These are phyloP conservation scores for Pistacia integerrima DNA, from an alignment of 345 rosid species.

Conservation along the genomic window DNA sequence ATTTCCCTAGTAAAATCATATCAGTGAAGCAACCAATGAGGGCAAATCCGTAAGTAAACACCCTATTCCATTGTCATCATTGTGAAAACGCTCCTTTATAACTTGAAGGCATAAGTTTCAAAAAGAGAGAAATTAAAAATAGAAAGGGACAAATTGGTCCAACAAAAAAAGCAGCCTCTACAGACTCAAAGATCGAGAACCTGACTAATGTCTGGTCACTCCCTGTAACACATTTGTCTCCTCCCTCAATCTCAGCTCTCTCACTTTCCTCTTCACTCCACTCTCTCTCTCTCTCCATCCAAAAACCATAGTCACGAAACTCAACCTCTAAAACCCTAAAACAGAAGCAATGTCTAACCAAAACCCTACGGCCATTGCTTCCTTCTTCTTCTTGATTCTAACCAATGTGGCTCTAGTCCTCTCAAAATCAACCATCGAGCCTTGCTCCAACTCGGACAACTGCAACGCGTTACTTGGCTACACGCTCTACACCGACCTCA, in stretches of 20 bases:
- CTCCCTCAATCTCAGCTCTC: slow-evolving; percentile 14
- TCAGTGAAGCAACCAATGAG: neutral
- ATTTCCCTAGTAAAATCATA: neutral
- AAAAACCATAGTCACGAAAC: neutral
- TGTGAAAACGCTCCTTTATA: neutral
- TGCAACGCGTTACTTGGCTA: slow-evolving; percentile 89
- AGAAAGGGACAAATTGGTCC: slow-evolving; percentile 39
- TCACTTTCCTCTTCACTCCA: slow-evolving; percentile 6
- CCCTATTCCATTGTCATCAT: neutral
- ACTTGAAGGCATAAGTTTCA: neutral
- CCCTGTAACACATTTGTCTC: slow-evolving; percentile 31
- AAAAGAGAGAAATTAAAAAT: neutral
- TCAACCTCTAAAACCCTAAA: slow-evolving; percentile 15
- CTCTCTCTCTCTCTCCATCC: slow-evolving; percentile 5
- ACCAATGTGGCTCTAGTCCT: slow-evolving; percentile 36
- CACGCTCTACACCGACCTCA: slow-evolving; percentile 92
- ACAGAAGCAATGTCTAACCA: slow-evolving; percentile 35
- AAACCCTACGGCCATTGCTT: slow-evolving; percentile 12
- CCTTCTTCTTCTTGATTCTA: slow-evolving; percentile 22
- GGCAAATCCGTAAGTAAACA: neutral
- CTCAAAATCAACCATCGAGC: slow-evolving; percentile 91
- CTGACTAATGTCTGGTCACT: slow-evolving; percentile 40
- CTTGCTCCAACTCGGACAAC: slow-evolving; percentile 76
- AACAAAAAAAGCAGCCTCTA: neutral
- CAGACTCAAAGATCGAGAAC: slow-evolving; percentile 37